Conservation (phyloP, 2,329 filamentous ascomycete genomes). For the Venturiaceae sp. region DNA sequence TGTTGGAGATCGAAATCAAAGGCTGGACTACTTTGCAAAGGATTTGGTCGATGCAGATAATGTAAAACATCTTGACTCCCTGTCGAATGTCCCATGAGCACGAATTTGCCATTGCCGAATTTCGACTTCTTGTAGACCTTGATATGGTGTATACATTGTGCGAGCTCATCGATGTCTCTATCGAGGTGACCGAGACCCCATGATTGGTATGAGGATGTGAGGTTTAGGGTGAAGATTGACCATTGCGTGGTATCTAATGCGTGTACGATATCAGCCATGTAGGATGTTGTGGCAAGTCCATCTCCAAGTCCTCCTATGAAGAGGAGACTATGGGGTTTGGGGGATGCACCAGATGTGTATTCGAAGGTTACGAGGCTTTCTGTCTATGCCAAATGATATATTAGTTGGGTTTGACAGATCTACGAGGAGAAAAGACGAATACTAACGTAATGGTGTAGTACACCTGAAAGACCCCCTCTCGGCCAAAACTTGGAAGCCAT, state of each 20-base stretch:
- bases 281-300: conserved; percentile 55
- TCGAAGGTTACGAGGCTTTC: conserved; percentile 30
- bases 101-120: conserved; percentile 34
- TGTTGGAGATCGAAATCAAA: conserved; percentile 19
- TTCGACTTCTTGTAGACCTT: conserved; percentile 22
- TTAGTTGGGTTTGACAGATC: not conserved
- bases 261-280: conserved; percentile 39
- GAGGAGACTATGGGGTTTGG: conserved; percentile 43
- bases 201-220: conserved; percentile 42
- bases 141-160: conserved; percentile 41
- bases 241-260: conserved; percentile 38
- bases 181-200: conserved; percentile 45
- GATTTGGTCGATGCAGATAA: conserved; percentile 28
- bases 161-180: conserved; percentile 45
- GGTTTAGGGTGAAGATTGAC: conserved; percentile 40
- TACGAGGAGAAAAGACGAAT: not conserved
- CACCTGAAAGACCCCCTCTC: conserved; percentile 16
- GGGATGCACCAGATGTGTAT: conserved; percentile 20
- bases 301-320: conserved; percentile 64
- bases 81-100: conserved; percentile 60
- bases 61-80: conserved; percentile 61
- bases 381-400: conserved; percentile 18
- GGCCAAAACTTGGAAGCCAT: conserved; percentile 17
- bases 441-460: conserved; percentile 19
- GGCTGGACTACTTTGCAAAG: conserved; percentile 25